These are phyloP conservation scores for Cryphonectria nitschkei DNA, from an alignment of 2,329 filamentous ascomycete species.

Conservation along the genomic window DNA sequence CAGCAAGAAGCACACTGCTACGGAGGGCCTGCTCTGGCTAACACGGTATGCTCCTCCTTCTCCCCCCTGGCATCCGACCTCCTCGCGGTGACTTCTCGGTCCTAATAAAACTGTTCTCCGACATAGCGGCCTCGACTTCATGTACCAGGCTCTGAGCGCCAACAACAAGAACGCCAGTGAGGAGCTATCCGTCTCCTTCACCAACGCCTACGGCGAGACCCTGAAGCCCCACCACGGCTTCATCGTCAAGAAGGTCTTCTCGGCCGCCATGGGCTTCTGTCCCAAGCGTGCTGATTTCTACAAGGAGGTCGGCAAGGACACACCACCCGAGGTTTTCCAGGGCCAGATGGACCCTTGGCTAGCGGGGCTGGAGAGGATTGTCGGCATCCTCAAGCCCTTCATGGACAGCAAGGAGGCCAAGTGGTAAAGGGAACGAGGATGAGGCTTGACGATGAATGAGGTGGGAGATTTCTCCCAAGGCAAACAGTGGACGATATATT, in stretches of 20 bases:
- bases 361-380: constrained; percentile 73
- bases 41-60: constrained; percentile 63
- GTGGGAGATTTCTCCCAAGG: no score
- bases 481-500: background rate
- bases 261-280: constrained; percentile 87
- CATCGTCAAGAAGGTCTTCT: constrained; percentile 89
- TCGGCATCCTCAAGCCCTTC: constrained; percentile 73
- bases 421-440: constrained; percentile 47
- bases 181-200: constrained; percentile 88
- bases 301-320: constrained; percentile 74
- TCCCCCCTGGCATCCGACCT: background rate
- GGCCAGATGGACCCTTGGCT: constrained; percentile 73
- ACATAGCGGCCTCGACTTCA: constrained; percentile 88
- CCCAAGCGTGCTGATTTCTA: constrained; percentile 96
- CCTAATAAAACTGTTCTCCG: constrained; percentile 18
- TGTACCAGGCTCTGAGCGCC: constrained; percentile 77
- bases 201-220: constrained; percentile 78
- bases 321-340: constrained; percentile 59
- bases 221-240: constrained; percentile 92
- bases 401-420: constrained; percentile 59
- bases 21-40: constrained; percentile 91
- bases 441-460: constrained; percentile 23
- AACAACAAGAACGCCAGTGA: constrained; percentile 71
- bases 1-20: constrained; percentile 83
- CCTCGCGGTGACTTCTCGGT: constrained; percentile 17